Percentiles rank a stretch among this genome's conserved stretches.
Conservation (phyloP, 208 protist genomes). For the Trypanosomatidae sp. region DNA sequence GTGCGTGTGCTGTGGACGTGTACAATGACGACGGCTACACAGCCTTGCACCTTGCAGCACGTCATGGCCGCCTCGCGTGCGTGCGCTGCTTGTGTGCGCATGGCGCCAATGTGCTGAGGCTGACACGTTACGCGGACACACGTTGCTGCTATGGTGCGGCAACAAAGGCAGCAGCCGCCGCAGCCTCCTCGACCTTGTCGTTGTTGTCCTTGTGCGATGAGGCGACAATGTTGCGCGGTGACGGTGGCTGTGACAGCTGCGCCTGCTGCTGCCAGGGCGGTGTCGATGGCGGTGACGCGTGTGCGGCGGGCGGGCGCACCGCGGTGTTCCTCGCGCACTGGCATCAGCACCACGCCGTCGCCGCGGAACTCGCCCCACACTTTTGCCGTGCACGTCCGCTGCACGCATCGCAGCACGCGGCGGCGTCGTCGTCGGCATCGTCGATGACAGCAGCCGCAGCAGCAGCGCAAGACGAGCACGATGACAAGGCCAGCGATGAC, state of each 20-base stretch:
- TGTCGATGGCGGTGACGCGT: no score
- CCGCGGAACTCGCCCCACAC: slow-evolving; percentile 1
- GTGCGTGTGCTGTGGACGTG: slow-evolving; percentile 15
- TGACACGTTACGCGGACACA: slow-evolving; percentile 4
- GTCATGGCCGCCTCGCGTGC: slow-evolving; percentile 17
- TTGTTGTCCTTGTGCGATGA: no score
- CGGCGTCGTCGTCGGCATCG: no score
- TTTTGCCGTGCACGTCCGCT: background rate
- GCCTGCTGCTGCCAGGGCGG: no score
- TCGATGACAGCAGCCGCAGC: no score
- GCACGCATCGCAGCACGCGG: slow-evolving; percentile 1
- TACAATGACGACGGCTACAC: slow-evolving; percentile 20
- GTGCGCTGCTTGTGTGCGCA: slow-evolving; percentile 11
- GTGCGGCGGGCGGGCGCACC: slow-evolving; percentile 7
- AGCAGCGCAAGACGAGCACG: no score
- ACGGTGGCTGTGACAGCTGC: no score
- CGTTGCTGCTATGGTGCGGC: no score
- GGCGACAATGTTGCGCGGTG: no score
- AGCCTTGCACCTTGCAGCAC: slow-evolving; percentile 26
- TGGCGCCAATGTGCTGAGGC: slow-evolving; percentile 9
- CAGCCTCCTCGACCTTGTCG: no score
- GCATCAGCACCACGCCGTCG: slow-evolving; percentile 10
- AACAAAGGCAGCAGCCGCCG: no score
- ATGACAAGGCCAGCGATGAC: no score
- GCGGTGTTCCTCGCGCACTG: slow-evolving; percentile 39